A percentile compares a stretch with the other conserved stretches of the same genome.
phyloP scores from a whole-genome alignment of 257 asterid genomes.

The Henckelia pumila region DNA sequence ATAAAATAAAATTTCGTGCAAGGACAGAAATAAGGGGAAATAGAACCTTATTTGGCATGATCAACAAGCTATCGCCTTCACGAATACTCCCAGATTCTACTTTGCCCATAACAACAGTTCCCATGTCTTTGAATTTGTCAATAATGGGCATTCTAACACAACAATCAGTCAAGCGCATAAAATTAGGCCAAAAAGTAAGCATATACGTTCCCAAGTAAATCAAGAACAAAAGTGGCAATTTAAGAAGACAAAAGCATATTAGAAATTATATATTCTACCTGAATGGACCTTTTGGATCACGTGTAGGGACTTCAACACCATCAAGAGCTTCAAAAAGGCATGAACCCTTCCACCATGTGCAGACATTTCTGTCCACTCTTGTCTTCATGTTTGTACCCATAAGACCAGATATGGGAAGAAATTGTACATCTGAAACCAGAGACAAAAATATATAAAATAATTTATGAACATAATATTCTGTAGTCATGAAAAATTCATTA shows the following conservation, averaged over 20 bases:
- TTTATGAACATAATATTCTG: neutral
- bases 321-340: conserved; percentile 96
- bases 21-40: conserved; percentile 13
- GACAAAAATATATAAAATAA: neutral
- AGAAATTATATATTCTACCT: conserved; percentile 45
- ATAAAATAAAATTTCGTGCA: neutral
- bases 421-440: conserved; percentile 66
- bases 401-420: conserved; percentile 94
- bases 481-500: neutral
- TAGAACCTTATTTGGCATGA: conserved; percentile 95
- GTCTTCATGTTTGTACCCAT: conserved; percentile 73
- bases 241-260: neutral
- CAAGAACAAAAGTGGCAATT: conserved; percentile 10
- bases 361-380: conserved; percentile 50
- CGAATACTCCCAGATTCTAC: conserved; percentile 85
- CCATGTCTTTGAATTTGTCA: conserved; percentile 92
- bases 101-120: conserved; percentile 97
- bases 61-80: conserved; percentile 73
- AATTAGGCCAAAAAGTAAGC: conserved; percentile 6
- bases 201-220: conserved; percentile 7
- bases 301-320: conserved; percentile 64
- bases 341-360: conserved; percentile 89
- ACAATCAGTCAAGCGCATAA: conserved; percentile 16
- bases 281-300: conserved; percentile 91
- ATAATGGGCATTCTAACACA: conserved; percentile 72